Percentiles rank a stretch among this genome's conserved stretches.
These are phyloP conservation scores for Niveomyces coronatus DNA, from an alignment of 2,329 filamentous ascomycete species.

Conservation along the genomic window DNA sequence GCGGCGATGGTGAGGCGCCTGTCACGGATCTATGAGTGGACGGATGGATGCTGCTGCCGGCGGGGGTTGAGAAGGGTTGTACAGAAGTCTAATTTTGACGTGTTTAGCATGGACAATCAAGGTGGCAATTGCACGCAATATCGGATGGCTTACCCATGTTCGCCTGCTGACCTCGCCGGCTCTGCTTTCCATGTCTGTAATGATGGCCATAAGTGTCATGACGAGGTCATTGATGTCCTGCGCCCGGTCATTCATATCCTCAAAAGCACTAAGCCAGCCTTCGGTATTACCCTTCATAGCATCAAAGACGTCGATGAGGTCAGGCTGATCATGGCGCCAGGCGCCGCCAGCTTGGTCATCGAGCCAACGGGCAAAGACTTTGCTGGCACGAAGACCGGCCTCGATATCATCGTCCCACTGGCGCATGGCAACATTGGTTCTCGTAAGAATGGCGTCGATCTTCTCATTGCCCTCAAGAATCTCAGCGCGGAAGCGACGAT, in stretches of 20 bases:
- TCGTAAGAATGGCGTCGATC: constrained; percentile 79
- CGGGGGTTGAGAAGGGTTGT: constrained; percentile 1
- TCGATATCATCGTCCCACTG: constrained; percentile 70
- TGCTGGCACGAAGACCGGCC: constrained; percentile 66
- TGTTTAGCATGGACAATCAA: background rate
- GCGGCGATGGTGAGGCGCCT: constrained; percentile 5
- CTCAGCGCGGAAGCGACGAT: constrained; percentile 69
- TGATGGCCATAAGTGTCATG: constrained; percentile 62
- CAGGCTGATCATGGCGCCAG: constrained; percentile 51
- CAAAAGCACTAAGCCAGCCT: constrained; percentile 76
- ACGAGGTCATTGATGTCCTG: constrained; percentile 60
- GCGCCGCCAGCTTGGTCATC: constrained; percentile 51
- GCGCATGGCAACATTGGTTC: constrained; percentile 65
- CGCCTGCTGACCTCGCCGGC: constrained; percentile 75
- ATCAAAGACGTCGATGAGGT: constrained; percentile 62
- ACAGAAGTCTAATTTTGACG: constrained; percentile 2
- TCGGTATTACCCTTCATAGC: constrained; percentile 91
- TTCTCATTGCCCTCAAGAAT: constrained; percentile 82
- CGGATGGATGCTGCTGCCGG: background rate
- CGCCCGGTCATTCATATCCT: constrained; percentile 63
- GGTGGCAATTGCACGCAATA: no score
- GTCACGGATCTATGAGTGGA: constrained; percentile 1
- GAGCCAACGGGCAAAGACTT: constrained; percentile 69
- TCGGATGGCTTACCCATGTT: constrained; percentile 61
- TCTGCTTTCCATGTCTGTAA: constrained; percentile 76